A percentile compares a stretch with the other conserved stretches of the same genome.
Conservation (phyloP, 352 stramenopile genomes). For the Saprolegnia diclina region DNA sequence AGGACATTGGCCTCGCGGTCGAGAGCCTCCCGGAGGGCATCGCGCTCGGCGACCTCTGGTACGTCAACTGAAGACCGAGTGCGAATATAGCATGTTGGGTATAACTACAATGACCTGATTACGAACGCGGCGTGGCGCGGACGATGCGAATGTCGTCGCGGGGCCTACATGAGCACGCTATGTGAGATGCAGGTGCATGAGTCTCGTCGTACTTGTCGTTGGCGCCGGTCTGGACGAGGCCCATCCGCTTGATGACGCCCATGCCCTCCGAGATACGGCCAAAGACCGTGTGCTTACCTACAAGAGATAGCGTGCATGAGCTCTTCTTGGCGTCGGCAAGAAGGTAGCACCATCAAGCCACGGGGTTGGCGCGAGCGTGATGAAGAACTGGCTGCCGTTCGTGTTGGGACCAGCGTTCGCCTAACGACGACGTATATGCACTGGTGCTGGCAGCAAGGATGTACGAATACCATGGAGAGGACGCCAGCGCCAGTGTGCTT, state of each 20-base stretch:
- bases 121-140: slow-evolving; percentile 44
- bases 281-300: slow-evolving; percentile 92
- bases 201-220: slow-evolving; percentile 64
- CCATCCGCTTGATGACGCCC: slow-evolving; percentile 89
- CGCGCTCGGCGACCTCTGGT: slow-evolving; percentile 58
- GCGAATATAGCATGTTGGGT: background rate
- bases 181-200: slow-evolving; percentile 1
- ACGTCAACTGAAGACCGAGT: slow-evolving; percentile 26
- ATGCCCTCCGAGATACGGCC: slow-evolving; percentile 90
- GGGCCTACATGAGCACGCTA: slow-evolving; percentile 37
- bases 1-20: slow-evolving; percentile 78
- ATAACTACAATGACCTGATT: background rate
- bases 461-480: slow-evolving; percentile 85
- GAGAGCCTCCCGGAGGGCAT: slow-evolving; percentile 80
- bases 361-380: slow-evolving; percentile 89
- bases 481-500: slow-evolving; percentile 92
- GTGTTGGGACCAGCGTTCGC: slow-evolving; percentile 88
- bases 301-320: background rate
- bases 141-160: slow-evolving; percentile 75
- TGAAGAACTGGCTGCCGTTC: slow-evolving; percentile 93
- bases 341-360: slow-evolving; percentile 83
- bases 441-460: background rate
- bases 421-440: slow-evolving; percentile 30
- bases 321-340: no score
- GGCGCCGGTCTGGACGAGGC: slow-evolving; percentile 77